phyloP scores from a whole-genome alignment of 2,329 filamentous ascomycete genomes.

The Fusarium sulawesiense region DNA sequence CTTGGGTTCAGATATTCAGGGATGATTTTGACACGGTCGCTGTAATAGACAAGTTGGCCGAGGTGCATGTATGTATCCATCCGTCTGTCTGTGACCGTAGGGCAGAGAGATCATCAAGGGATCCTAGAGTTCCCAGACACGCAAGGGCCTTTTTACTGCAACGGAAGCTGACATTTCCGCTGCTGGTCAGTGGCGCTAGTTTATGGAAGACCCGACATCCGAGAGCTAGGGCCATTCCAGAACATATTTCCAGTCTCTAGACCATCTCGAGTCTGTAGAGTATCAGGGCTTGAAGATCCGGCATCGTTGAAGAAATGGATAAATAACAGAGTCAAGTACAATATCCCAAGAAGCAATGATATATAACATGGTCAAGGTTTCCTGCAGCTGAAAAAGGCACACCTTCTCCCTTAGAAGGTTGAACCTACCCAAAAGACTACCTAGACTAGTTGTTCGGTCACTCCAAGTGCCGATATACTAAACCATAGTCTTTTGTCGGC shows the following conservation, averaged over 20 bases:
- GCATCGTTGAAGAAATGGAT: not conserved
- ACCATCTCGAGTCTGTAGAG: not conserved
- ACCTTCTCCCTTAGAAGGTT: not conserved
- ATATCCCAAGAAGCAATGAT: not conserved
- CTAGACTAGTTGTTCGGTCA: not conserved
- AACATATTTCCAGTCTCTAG: not conserved
- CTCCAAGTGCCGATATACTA: not conserved
- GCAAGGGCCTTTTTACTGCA: slow-evolving; percentile 17
- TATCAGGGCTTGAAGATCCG: not conserved
- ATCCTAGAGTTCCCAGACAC: slow-evolving; percentile 1
- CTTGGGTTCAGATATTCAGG: not conserved
- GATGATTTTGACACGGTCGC: slow-evolving; percentile 4
- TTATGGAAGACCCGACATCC: slow-evolving; percentile 43
- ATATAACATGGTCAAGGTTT: not conserved
- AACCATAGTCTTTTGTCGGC: not conserved
- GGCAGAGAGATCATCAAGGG: slow-evolving; percentile 13
- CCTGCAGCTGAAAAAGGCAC: not conserved
- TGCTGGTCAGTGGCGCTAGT: slow-evolving; percentile 39
- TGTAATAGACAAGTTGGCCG: not conserved
- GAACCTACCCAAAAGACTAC: not conserved
- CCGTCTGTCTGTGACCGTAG: slow-evolving; percentile 27
- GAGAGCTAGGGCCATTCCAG: slow-evolving; percentile 36
- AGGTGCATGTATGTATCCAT: not conserved
- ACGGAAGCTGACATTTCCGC: slow-evolving; percentile 42
- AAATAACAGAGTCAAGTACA: slow-evolving; percentile 1